These are phyloP conservation scores for Symbiotaphrina buchneri DNA, from an alignment of 495 filamentous ascomycete species.

Conservation along the genomic window DNA sequence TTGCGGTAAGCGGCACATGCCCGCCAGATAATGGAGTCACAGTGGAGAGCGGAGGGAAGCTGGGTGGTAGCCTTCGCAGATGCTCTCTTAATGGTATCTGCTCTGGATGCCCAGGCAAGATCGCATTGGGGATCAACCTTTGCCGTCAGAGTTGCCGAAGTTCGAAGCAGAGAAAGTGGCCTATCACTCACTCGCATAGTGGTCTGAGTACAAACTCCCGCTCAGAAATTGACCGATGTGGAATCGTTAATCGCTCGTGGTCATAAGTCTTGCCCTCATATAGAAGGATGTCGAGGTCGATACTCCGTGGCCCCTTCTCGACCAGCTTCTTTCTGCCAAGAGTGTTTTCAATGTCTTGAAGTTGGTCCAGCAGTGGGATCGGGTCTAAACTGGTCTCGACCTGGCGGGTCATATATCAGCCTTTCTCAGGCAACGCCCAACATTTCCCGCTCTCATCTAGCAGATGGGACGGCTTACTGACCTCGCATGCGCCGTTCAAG, in stretches of 20 bases:
- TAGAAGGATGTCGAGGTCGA: conserved; percentile 84
- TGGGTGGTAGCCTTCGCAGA: conserved; percentile 36
- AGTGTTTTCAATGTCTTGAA: conserved; percentile 61
- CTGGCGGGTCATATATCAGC: too few species aligned
- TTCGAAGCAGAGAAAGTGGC: conserved; percentile 16
- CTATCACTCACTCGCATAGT: conserved; percentile 60
- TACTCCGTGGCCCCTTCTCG: conserved; percentile 82
- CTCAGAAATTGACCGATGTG: conserved; percentile 70
- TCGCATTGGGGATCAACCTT: conserved; percentile 10
- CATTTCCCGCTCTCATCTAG: too few species aligned
- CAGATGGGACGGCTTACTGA: conserved; percentile 17
- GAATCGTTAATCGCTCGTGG: conserved; percentile 54
- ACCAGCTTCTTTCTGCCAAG: conserved; percentile 66
- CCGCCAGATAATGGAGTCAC: conserved; percentile 39
- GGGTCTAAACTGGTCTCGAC: conserved; percentile 63
- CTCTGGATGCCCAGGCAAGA: conserved; percentile 4
- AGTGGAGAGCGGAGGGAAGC: conserved; percentile 32
- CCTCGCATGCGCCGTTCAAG: conserved; percentile 87
- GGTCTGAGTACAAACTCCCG: conserved; percentile 85
- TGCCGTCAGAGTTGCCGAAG: conserved; percentile 2
- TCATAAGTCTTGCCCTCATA: conserved; percentile 48
- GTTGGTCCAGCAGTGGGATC: conserved; percentile 45
- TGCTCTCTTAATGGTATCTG: conserved; percentile 19
- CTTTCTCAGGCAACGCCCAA: too few species aligned
- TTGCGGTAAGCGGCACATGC: conserved; percentile 36